phyloP scores from a whole-genome alignment of 2,329 filamentous ascomycete species.

The Eutypella sp. region DNA sequence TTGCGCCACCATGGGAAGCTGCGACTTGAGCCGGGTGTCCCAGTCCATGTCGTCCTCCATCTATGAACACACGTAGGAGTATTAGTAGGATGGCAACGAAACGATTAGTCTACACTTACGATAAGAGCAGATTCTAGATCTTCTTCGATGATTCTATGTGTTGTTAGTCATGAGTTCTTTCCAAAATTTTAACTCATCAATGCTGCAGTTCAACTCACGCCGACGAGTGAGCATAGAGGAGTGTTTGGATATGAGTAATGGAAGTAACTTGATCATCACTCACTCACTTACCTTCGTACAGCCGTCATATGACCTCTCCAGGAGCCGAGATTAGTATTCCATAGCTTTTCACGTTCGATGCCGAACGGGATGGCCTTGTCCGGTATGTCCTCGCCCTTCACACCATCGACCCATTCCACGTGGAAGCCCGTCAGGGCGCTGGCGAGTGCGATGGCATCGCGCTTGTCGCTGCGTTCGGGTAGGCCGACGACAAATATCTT shows the following conservation, averaged over 20 bases:
- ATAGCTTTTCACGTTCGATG: conserved; percentile 19
- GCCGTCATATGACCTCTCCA: conserved; percentile 37
- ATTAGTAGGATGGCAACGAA: not conserved
- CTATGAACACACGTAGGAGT: too few relatives aligned
- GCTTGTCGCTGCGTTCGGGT: conserved; percentile 42
- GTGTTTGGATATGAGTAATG: too few relatives aligned
- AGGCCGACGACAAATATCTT: conserved; percentile 38
- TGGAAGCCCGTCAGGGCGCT: conserved; percentile 36
- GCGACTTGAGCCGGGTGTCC: conserved; percentile 31
- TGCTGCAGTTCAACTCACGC: too few relatives aligned
- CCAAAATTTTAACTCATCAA: too few relatives aligned
- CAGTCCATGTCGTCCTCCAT: conserved; percentile 37
- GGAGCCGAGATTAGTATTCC: conserved; percentile 32
- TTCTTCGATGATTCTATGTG: conserved; percentile 28
- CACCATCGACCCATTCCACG: conserved; percentile 39
- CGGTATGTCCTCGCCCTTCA: conserved; percentile 32
- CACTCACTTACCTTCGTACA: conserved; percentile 23
- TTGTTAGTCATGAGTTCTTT: not conserved
- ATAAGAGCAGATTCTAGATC: conserved; percentile 31
- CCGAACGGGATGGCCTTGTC: conserved; percentile 38
- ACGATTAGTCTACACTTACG: not conserved
- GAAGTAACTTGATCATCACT: too few relatives aligned
- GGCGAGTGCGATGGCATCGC: conserved; percentile 41
- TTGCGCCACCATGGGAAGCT: conserved; percentile 26
- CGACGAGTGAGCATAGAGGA: too few relatives aligned